Conservation (phyloP, 495 filamentous ascomycete genomes). For the Xylaria castorea region DNA sequence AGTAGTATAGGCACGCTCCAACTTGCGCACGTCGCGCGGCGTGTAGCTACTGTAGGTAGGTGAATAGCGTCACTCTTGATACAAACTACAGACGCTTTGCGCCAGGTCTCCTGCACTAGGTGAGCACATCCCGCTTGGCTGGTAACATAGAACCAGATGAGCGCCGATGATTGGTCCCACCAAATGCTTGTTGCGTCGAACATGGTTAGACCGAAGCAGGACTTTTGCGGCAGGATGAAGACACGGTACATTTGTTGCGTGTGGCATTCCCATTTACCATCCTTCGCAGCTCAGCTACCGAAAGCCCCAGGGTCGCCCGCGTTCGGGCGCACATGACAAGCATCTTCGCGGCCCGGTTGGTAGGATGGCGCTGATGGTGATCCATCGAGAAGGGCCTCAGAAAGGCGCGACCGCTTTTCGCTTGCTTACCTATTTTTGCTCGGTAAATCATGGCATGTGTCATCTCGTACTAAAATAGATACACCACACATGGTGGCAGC, state of each 20-base stretch:
- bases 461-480: constrained; percentile 10
- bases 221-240: constrained; percentile 2
- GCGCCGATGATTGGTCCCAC: constrained; percentile 21
- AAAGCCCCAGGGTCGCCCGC: constrained; percentile 17
- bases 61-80: constrained; percentile 14
- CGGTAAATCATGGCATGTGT: constrained; percentile 15
- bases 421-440: constrained; percentile 12
- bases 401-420: constrained; percentile 8
- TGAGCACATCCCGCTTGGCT: constrained; percentile 24
- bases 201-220: constrained; percentile 10
- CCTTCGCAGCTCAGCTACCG: constrained; percentile 22
- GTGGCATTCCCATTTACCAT: constrained; percentile 21
- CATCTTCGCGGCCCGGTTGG: constrained; percentile 26
- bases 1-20: not conserved
- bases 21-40: not conserved
- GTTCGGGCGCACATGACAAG: constrained; percentile 25
- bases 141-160: constrained; percentile 8
- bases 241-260: constrained; percentile 13
- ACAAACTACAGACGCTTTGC: constrained; percentile 6
- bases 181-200: constrained; percentile 11
- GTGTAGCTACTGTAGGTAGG: constrained; percentile 10
- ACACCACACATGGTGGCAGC: not conserved
- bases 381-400: constrained; percentile 18
- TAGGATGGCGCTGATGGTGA: constrained; percentile 14
- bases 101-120: constrained; percentile 16